Base-by-base conservation (phyloP, 2,329 filamentous ascomycete genomes). In the Fusarium sp. region DNA sequence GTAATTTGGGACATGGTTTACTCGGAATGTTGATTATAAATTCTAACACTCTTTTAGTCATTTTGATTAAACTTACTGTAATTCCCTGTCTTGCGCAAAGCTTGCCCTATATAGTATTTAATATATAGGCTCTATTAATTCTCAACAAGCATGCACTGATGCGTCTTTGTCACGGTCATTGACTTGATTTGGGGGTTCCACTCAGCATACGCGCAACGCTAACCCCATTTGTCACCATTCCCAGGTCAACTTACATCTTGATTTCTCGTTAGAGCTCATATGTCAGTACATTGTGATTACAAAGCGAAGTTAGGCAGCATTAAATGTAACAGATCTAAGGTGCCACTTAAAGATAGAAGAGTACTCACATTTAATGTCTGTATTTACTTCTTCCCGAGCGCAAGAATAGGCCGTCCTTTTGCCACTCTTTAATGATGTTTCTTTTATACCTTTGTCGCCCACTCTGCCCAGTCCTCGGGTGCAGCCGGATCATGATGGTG, bases 101-200 rank as follows among this genome's bases (percentile, higher is more conserved):
- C 9, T 22, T 24, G 4, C 54, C 7, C 6, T 17, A 3, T 35
- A 1, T 3, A 28, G 7, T 3, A 31, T 31, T 2, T 0, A 2
- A n/a, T 14, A 20, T 4, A n/a, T 0, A 10, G 7, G 20, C 6
- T 20, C 12, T 0, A 13, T 33, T 35, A 35, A 35, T 35, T 35
- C 33, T 35, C 33, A 35, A n/a, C 15, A 35, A 35, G 31, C 31
- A 7, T 7, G 18, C 7, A 10, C n/a, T 13, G 12, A 24, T 13
- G 8, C 17, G 14, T 24, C n/a, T 6, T 14, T 24, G 6, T 51
- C 3, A 14, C 7, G 0, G 22, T 18, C 1, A 12, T 10, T 24
- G 17, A 24, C 11, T 4, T 12, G 31, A 10, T 51, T 18, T 13
- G 7, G 0, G 17, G 22, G 48, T 6, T 24, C 31, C n/a, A 51